Percentiles rank a stretch among this genome's conserved stretches.
These are phyloP conservation scores for Pseudocercospora cruenta DNA, from an alignment of 2,329 filamentous ascomycete genomes.

Conservation along the genomic window DNA sequence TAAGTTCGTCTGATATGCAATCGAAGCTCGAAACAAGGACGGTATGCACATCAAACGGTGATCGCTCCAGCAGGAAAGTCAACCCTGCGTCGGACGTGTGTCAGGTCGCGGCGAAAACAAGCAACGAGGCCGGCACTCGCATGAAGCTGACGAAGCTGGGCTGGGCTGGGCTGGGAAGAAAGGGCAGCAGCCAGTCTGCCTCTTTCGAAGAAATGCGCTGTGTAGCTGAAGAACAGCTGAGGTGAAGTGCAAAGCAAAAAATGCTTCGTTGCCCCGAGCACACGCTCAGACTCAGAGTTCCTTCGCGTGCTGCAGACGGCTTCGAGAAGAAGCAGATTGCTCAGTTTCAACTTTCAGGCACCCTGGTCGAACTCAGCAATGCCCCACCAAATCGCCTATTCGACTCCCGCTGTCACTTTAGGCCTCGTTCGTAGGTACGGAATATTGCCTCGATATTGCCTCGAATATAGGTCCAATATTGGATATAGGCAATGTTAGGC, in stretches of 20 bases:
- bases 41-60: constrained; percentile 15
- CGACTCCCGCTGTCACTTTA: neutral
- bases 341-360: neutral
- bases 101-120: neutral
- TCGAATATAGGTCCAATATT: too few relatives aligned
- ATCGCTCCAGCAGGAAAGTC: constrained; percentile 6
- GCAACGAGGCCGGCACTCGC: constrained; percentile 2
- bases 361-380: neutral
- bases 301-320: neutral
- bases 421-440: too few relatives aligned
- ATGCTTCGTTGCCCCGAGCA: constrained; percentile 4
- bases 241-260: constrained; percentile 4
- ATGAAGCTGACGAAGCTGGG: constrained; percentile 1
- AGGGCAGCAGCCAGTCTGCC: constrained; percentile 17
- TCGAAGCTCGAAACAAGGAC: constrained; percentile 4
- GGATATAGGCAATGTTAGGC: too few relatives aligned
- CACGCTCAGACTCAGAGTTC: constrained; percentile 11
- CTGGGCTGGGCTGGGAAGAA: neutral
- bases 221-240: neutral
- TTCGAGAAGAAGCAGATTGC: neutral
- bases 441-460: too few relatives aligned
- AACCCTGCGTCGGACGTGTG: constrained; percentile 1
- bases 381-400: neutral
- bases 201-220: neutral
- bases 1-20: neutral